Conservation (phyloP, 768 basidiomycete genomes). For the Leccinum aurantiacum region DNA sequence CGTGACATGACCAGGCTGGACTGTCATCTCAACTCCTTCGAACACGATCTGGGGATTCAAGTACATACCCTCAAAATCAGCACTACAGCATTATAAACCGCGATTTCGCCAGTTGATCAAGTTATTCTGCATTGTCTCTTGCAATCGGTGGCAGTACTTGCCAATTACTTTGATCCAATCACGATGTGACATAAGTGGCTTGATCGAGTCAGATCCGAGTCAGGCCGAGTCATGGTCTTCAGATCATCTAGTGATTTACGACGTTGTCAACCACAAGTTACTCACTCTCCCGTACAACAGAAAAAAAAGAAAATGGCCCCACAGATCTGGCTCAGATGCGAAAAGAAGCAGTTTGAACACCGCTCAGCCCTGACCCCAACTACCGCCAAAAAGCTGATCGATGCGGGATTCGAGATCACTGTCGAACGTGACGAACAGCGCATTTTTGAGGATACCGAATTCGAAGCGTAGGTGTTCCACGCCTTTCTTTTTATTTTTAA, state of each 20-base stretch:
- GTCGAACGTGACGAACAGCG: conserved; percentile 94
- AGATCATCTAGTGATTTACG: not conserved
- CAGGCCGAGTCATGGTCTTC: not conserved
- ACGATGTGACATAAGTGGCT: not conserved
- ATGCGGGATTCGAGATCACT: conserved; percentile 83
- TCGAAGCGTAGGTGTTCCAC: conserved; percentile 71
- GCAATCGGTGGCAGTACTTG: too few relatives aligned
- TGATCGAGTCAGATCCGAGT: not conserved
- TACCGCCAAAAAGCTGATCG: conserved; percentile 83
- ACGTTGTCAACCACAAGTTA: not conserved
- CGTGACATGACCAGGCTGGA: too few relatives aligned
- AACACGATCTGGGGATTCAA: too few relatives aligned
- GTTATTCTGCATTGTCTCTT: too few relatives aligned
- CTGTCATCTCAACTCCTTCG: too few relatives aligned
- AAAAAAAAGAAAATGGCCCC: conserved; percentile 22
- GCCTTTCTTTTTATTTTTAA: too few relatives aligned
- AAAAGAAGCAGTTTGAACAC: conserved; percentile 93
- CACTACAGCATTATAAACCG: too few relatives aligned
- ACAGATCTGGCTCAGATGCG: conserved; percentile 92
- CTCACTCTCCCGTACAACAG: not conserved
- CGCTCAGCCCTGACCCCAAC: conserved; percentile 92
- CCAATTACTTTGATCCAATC: not conserved
- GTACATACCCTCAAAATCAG: too few relatives aligned
- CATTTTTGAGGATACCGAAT: conserved; percentile 93
- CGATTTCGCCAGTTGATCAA: too few relatives aligned